Conservation (phyloP, 257 asterid genomes). For the Forsythia viridissima region DNA sequence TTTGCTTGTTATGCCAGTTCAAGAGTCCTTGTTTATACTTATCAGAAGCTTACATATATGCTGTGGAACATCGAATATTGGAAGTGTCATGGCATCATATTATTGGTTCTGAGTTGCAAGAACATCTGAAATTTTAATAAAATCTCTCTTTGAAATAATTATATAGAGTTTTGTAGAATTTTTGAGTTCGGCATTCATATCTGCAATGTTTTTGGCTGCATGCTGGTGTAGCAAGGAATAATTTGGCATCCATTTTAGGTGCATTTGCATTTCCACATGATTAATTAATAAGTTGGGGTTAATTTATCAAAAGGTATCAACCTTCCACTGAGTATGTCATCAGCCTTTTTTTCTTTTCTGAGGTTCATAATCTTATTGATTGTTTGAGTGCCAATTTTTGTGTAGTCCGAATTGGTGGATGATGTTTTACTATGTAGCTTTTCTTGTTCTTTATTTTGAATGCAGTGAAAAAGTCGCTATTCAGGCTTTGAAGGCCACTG, state of each 20-base stretch:
- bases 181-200: neutral
- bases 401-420: neutral
- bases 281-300: neutral
- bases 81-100: constrained; percentile 15
- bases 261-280: neutral
- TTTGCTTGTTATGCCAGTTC: neutral
- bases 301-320: neutral
- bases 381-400: neutral
- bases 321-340: neutral
- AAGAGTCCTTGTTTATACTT: neutral
- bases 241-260: neutral
- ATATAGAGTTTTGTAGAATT: neutral
- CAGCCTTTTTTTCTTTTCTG: neutral
- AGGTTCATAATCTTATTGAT: neutral
- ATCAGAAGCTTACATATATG: neutral
- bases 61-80: neutral
- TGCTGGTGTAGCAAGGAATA: neutral
- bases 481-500: constrained; percentile 89
- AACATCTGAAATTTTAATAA: neutral
- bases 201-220: neutral
- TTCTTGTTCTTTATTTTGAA: constrained; percentile 20
- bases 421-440: constrained; percentile 17
- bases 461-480: constrained; percentile 86
- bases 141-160: neutral
- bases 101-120: constrained; percentile 3